These are phyloP conservation scores for Tolypocladium sp. DNA, from an alignment of 2,329 filamentous ascomycete genomes.

Conservation along the genomic window DNA sequence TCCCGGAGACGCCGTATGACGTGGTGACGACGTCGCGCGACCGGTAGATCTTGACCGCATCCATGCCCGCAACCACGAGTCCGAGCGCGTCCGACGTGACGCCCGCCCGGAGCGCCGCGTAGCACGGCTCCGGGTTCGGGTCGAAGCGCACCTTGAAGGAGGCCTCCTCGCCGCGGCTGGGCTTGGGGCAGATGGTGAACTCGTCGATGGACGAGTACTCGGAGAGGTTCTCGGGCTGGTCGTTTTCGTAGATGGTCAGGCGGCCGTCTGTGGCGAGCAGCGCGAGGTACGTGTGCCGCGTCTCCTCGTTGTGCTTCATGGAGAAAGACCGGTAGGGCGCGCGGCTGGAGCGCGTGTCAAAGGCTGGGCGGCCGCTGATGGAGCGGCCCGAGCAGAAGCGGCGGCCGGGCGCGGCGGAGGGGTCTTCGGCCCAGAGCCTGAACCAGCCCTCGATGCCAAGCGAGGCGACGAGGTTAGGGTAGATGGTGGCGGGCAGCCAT, in stretches of 20 bases:
- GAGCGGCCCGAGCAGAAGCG: constrained; percentile 63
- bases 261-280: constrained; percentile 76
- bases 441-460: constrained; percentile 85
- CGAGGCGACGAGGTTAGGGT: constrained; percentile 75
- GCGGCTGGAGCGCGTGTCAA: constrained; percentile 47
- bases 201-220: constrained; percentile 70
- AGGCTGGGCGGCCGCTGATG: constrained; percentile 39
- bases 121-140: constrained; percentile 75
- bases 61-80: constrained; percentile 80
- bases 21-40: constrained; percentile 51
- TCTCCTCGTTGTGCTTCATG: constrained; percentile 73
- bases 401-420: constrained; percentile 67
- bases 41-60: constrained; percentile 73
- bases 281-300: constrained; percentile 74
- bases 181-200: constrained; percentile 62
- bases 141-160: constrained; percentile 83
- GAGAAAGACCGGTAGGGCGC: constrained; percentile 71
- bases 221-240: constrained; percentile 70
- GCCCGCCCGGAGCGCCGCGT: constrained; percentile 69
- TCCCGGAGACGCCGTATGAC: constrained; percentile 42
- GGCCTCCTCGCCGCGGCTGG: constrained; percentile 73
- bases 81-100: constrained; percentile 70
- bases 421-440: constrained; percentile 89
- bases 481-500: constrained; percentile 87
- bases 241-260: constrained; percentile 74